phyloP scores from a whole-genome alignment of 352 stramenopile genomes.

The Pythium dissimile region DNA sequence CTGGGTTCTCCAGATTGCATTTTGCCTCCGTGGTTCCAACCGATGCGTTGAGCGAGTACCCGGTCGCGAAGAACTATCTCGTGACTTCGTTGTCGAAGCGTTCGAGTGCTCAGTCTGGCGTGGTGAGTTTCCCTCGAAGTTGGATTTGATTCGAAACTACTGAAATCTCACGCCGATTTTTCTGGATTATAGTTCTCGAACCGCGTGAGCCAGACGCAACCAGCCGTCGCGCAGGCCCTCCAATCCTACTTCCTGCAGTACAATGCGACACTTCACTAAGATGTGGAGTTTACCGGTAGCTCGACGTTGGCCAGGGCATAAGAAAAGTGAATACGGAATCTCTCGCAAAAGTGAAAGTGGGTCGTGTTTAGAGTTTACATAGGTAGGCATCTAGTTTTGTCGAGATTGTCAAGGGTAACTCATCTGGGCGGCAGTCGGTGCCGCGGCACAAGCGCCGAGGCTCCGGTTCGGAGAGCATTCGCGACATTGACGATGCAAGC shows the following conservation, averaged over 20 bases:
- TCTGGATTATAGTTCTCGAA: conserved; percentile 41
- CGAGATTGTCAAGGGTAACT: background rate
- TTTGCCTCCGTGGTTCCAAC: conserved; percentile 85
- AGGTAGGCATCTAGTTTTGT: conserved; percentile 32
- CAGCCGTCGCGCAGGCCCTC: conserved; percentile 30
- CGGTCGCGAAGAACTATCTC: conserved; percentile 52
- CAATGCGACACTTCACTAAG: conserved; percentile 64
- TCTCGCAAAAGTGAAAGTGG: background rate
- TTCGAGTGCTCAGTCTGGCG: conserved; percentile 55
- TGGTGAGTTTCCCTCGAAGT: conserved; percentile 37
- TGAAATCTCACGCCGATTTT: background rate
- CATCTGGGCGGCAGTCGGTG: too few species aligned
- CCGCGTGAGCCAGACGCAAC: conserved; percentile 40
- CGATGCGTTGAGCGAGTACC: conserved; percentile 87
- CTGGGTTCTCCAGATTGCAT: conserved; percentile 92
- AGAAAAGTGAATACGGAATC: too few species aligned
- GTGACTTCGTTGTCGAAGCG: conserved; percentile 64
- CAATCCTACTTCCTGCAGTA: conserved; percentile 65
- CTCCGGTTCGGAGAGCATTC: background rate
- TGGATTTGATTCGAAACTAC: background rate
- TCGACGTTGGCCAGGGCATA: too few species aligned
- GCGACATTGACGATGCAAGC: too few species aligned
- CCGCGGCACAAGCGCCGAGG: too few species aligned
- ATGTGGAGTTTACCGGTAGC: background rate
- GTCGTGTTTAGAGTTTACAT: conserved; percentile 25